These are phyloP conservation scores for Ustilago curta DNA, from an alignment of 1,284 basidiomycete genomes.

Conservation along the genomic window DNA sequence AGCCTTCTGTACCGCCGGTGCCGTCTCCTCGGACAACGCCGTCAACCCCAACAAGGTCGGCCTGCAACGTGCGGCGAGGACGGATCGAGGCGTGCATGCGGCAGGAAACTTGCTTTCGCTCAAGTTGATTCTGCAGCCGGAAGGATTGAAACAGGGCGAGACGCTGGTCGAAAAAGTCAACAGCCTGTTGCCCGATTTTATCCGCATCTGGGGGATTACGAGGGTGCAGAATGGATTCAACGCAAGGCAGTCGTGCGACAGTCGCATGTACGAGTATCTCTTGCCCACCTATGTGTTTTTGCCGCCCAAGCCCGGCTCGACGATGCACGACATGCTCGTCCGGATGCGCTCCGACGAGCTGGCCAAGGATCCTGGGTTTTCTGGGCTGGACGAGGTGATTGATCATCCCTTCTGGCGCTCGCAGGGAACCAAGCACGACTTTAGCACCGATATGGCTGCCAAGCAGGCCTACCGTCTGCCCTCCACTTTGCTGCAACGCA, in stretches of 20 bases:
- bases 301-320: conserved; percentile 80
- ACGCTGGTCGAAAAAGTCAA: conserved; percentile 82
- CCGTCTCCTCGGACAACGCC: conserved; percentile 91
- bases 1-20: conserved; percentile 87
- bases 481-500: conserved; percentile 41
- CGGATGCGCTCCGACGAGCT: conserved; percentile 31
- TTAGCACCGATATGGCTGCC: conserved; percentile 54
- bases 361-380: conserved; percentile 15
- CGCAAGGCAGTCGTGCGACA: conserved; percentile 80
- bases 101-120: conserved; percentile 82
- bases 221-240: conserved; percentile 93
- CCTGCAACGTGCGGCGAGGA: conserved; percentile 89
- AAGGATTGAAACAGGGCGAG: conserved; percentile 34
- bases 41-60: conserved; percentile 89
- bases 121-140: conserved; percentile 71
- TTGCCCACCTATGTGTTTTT: conserved; percentile 94
- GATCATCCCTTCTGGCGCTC: conserved; percentile 65
- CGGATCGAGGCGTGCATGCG: conserved; percentile 97
- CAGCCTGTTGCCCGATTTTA: conserved; percentile 84
- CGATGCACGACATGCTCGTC: conserved; percentile 63
- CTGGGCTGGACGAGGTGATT: conserved; percentile 36
- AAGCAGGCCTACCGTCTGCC: conserved; percentile 64
- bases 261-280: conserved; percentile 95
- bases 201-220: conserved; percentile 91
- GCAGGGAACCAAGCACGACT: conserved; percentile 47